These are phyloP conservation scores for Sphaerulina populicola DNA, from an alignment of 2,329 filamentous ascomycete species.

Conservation along the genomic window DNA sequence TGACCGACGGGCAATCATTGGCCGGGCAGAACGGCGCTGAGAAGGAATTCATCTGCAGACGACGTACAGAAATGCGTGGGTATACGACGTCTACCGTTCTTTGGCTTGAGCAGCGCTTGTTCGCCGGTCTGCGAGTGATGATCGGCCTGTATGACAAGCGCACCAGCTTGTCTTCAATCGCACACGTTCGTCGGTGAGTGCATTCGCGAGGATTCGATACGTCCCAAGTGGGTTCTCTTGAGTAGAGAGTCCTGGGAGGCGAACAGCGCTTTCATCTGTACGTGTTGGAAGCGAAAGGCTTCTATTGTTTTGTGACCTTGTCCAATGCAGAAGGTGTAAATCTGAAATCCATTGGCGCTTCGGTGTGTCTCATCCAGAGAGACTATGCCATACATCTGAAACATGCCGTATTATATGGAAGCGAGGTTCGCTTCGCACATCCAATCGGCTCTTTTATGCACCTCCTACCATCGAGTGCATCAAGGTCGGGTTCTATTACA, in stretches of 20 bases:
- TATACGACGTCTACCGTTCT: no score
- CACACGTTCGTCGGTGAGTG: no score
- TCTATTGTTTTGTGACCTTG: neutral
- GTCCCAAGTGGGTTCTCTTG: no score
- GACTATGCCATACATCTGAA: conserved; percentile 3
- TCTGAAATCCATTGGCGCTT: neutral
- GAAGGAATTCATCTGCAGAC: no score
- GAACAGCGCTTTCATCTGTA: neutral
- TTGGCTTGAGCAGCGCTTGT: no score
- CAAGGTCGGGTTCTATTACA: neutral
- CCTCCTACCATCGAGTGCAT: neutral
- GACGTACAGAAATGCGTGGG: no score
- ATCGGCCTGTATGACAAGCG: no score
- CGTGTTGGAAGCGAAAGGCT: neutral
- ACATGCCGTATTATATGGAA: neutral
- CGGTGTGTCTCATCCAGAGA: neutral
- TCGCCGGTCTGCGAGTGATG: no score
- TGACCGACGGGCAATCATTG: neutral
- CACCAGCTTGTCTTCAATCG: no score
- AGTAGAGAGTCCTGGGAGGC: neutral
- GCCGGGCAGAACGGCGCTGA: no score
- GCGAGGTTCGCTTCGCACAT: conserved; percentile 8
- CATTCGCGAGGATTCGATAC: no score
- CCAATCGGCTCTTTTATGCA: neutral
- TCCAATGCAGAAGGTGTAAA: neutral